Conservation (phyloP, 257 asterid species). For the Dorcoceras hygrometricum region DNA sequence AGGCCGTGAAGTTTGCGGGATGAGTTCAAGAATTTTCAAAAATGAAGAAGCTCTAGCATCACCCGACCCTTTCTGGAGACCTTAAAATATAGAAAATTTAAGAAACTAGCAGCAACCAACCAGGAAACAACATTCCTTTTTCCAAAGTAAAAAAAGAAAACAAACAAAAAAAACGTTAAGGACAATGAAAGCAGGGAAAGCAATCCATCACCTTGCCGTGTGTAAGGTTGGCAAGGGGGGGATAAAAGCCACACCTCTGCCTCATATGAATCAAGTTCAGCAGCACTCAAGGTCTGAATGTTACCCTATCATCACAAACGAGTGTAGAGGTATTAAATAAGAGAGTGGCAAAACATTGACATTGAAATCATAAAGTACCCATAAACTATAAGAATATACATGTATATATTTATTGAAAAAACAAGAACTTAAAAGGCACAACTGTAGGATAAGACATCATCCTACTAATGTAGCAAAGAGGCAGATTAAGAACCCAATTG, state of each 20-base stretch:
- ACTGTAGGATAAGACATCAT: background rate
- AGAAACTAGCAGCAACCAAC: constrained; percentile 21
- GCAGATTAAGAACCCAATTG: background rate
- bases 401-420: too few species aligned
- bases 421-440: too few species aligned
- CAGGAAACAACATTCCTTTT: background rate
- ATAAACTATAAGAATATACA: background rate
- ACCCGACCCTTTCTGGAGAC: constrained; percentile 86
- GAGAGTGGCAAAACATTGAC: constrained; percentile 7
- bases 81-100: constrained; percentile 38
- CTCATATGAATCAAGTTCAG: constrained; percentile 66
- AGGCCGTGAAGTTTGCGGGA: constrained; percentile 62
- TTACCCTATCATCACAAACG: constrained; percentile 63
- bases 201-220: constrained; percentile 72
- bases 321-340: constrained; percentile 5
- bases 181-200: constrained; percentile 11
- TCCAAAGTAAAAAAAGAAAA: background rate
- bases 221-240: constrained; percentile 98
- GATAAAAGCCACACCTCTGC: constrained; percentile 90
- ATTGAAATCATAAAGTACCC: constrained; percentile 14
- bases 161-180: background rate
- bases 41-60: constrained; percentile 95
- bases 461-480: background rate
- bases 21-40: constrained; percentile 74
- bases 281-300: constrained; percentile 85